Base-by-base conservation (phyloP, 164 flowering plant genomes). In the Saururus chinensis region DNA sequence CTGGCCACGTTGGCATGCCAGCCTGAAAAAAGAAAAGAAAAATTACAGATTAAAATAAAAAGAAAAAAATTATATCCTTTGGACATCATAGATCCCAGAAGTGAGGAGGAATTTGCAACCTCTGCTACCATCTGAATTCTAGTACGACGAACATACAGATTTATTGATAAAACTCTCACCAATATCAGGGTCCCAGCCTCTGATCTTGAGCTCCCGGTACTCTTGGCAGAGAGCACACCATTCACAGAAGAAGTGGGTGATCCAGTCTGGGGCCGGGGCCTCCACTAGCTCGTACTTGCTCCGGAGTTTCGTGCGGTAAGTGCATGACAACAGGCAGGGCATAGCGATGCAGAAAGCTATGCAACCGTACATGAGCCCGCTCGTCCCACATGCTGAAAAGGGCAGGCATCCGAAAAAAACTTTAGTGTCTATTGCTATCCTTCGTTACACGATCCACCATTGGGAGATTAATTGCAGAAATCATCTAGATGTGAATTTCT, bases 191-290 rank as follows among this genome's bases (percentile, higher is more conserved):
- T 80, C 77, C 2, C 71, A 20, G 1, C 83, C 80, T 61, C 77
- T 63, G 69, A 65, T 65, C 11, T 58, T 49, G 48, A 79, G 82
- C 22, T 78, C 79, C 35, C 79, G 65, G 62, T 75, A 68, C 54
- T 65, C 77, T 51, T 79, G 79, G 61, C 77, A 75, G 19, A 80
- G 72, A n/a, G 83, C 83, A 45, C 79, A 77, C 42, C 57, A 57
- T 40, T 77, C 81, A n/a, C 77, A 77, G 0, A 75, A 42, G 55
- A 53, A 67, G 55, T 77, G 83, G 19, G 71, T 51, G 21, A 70
- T 6, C 71, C 74, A 73, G 42, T 80, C 81, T 0, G 77, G 71
- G 1, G 73, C 76, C 0, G 83, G 77, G 13, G 71, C 41, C 62
- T 77, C 83, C 13, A 70, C 37, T 0, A 77, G 76, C 7, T 51